phyloP scores from a whole-genome alignment of 2,329 filamentous ascomycete genomes.

The Arthrobotrys iridis region DNA sequence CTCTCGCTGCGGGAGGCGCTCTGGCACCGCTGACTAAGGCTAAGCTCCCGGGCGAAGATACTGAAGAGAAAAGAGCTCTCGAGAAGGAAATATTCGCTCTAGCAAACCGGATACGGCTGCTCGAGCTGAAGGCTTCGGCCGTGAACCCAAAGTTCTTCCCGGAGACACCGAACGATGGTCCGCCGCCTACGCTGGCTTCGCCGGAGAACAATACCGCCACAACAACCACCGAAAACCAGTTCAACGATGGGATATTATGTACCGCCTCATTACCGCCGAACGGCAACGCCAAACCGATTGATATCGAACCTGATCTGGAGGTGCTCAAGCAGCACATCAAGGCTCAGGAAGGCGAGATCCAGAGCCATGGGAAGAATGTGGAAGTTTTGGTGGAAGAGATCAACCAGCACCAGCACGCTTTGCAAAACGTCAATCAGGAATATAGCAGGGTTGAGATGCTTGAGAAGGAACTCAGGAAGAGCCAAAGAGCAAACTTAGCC shows the following conservation, averaged over 20 bases:
- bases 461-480: constrained; percentile 93
- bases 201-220: constrained; percentile 18
- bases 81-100: constrained; percentile 85
- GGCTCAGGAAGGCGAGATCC: constrained; percentile 58
- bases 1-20: constrained; percentile 62
- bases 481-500: constrained; percentile 96
- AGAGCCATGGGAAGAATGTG: constrained; percentile 75
- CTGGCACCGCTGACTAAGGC: constrained; percentile 65
- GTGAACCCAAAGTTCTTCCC: constrained; percentile 71
- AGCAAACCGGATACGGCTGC: constrained; percentile 77
- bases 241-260: constrained; percentile 33
- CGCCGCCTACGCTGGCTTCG: constrained; percentile 8
- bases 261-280: constrained; percentile 21
- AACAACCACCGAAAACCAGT: neutral
- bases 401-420: constrained; percentile 83
- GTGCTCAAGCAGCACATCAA: constrained; percentile 58
- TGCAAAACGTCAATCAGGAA: constrained; percentile 87
- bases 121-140: constrained; percentile 76
- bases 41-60: constrained; percentile 79
- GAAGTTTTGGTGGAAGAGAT: constrained; percentile 94
- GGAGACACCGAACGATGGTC: constrained; percentile 80
- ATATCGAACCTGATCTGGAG: constrained; percentile 55
- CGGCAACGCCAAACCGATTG: constrained; percentile 20
- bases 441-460: constrained; percentile 86
- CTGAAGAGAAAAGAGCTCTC: constrained; percentile 77